A percentile compares a stretch with the other conserved stretches of the same genome.
phyloP scores from a whole-genome alignment of 2,329 filamentous ascomycete genomes.

The Podosphaera fusca region DNA sequence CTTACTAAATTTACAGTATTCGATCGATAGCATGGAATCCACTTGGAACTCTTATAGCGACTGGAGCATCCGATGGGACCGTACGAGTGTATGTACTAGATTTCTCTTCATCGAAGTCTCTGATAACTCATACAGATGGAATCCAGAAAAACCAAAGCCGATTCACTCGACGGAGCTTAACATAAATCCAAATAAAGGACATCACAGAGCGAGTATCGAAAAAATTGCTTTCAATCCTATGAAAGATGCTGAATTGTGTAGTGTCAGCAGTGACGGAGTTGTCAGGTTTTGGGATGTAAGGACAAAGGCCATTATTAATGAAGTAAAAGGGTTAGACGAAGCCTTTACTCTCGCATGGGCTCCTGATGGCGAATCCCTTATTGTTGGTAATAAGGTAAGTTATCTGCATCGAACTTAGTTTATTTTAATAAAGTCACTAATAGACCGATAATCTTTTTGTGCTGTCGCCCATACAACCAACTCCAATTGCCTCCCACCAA shows the following conservation, averaged over 20 bases:
- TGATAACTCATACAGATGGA: slow-evolving; percentile 28
- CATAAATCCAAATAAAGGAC: slow-evolving; percentile 17
- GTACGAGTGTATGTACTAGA: slow-evolving; percentile 31
- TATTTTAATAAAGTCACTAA: not conserved
- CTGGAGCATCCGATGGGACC: slow-evolving; percentile 46
- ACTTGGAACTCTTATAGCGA: slow-evolving; percentile 60
- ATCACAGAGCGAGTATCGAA: slow-evolving; percentile 39
- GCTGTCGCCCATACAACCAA: slow-evolving; percentile 34
- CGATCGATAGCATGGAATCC: slow-evolving; percentile 79
- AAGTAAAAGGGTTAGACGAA: slow-evolving; percentile 41
- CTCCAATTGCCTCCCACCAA: slow-evolving; percentile 32
- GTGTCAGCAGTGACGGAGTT: slow-evolving; percentile 48
- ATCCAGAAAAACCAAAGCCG: slow-evolving; percentile 50
- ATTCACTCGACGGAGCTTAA: slow-evolving; percentile 56
- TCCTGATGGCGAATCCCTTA: slow-evolving; percentile 43
- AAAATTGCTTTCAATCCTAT: slow-evolving; percentile 58
- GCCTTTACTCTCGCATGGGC: slow-evolving; percentile 53
- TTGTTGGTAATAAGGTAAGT: slow-evolving; percentile 50
- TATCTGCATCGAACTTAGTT: slow-evolving; percentile 12
- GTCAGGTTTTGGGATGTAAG: slow-evolving; percentile 65
- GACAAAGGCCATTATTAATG: slow-evolving; percentile 45
- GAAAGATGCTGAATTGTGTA: slow-evolving; percentile 56
- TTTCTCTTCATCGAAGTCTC: not conserved
- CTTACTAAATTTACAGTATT: slow-evolving; percentile 25
- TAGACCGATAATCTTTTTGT: slow-evolving; percentile 39